phyloP scores from a whole-genome alignment of 73 alveolate genomes.

The Symbiodinium natans region DNA sequence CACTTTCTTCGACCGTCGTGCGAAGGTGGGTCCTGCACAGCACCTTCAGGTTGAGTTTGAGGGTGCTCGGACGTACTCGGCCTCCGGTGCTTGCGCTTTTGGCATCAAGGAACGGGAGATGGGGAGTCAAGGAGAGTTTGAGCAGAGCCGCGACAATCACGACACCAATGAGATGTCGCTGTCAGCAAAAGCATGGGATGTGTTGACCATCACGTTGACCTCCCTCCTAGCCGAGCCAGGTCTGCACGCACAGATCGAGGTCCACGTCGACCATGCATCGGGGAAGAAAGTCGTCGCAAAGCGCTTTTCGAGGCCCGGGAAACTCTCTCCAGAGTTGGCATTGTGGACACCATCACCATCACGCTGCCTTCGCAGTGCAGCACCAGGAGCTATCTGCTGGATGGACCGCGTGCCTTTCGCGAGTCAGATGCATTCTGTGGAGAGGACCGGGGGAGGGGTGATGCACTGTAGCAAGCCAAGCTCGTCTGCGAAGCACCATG shows the following conservation, averaged over 20 bases:
- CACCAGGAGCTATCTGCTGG: conserved; percentile 55
- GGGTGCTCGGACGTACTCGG: no score
- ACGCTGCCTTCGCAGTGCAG: not conserved
- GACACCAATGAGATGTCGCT: no score
- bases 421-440: conserved; percentile 48
- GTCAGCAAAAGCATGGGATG: no score
- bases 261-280: conserved; percentile 11
- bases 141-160: no score
- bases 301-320: conserved; percentile 44
- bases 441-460: conserved; percentile 21
- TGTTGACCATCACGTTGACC: no score
- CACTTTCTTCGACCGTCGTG: conserved; percentile 49
- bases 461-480: no score
- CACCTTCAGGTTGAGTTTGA: no score
- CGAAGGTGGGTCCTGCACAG: conserved; percentile 19
- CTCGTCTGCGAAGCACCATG: no score
- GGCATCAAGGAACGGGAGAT: not conserved
- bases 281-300: conserved; percentile 45
- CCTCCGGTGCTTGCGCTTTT: not conserved
- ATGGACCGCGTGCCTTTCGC: conserved; percentile 39
- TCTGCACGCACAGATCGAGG: conserved; percentile 75
- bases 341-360: not conserved
- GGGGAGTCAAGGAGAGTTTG: no score
- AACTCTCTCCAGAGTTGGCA: not conserved
- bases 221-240: not conserved